A percentile compares a stretch with the other conserved stretches of the same genome.
Conservation (phyloP, 441 rosid species). For the Bruguiera hainesii region DNA sequence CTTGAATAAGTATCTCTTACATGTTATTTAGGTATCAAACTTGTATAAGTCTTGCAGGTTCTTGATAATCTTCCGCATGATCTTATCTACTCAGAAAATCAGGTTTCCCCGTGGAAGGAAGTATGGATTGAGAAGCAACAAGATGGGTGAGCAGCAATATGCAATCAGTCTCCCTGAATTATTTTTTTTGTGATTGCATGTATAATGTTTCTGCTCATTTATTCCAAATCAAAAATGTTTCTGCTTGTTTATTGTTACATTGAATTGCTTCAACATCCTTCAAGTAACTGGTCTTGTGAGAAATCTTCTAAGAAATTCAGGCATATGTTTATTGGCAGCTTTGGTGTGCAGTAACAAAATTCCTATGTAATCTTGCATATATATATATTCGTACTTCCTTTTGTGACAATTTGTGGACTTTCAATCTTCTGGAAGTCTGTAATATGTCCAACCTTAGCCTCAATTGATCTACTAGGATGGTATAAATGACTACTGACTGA, state of each 20-base stretch:
- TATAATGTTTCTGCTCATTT: neutral
- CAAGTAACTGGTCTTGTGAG: neutral
- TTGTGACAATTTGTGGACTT: neutral
- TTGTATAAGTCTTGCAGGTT: constrained; percentile 48
- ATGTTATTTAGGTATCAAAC: neutral
- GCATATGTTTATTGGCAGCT: neutral
- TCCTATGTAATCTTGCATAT: neutral
- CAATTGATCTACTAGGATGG: neutral
- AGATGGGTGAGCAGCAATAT: constrained; percentile 43
- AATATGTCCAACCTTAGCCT: neutral
- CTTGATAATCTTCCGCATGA: constrained; percentile 98
- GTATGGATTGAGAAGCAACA: constrained; percentile 81
- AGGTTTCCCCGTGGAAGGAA: constrained; percentile 89
- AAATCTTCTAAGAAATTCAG: neutral
- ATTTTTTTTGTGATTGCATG: neutral
- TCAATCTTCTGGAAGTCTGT: neutral
- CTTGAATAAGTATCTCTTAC: too few species aligned
- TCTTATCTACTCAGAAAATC: constrained; percentile 76
- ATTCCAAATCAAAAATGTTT: neutral
- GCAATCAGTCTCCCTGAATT: neutral
- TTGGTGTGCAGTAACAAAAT: neutral
- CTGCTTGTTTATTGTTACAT: neutral
- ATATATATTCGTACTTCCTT: neutral
- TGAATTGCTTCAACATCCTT: neutral
- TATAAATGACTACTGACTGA: too few species aligned